Conservation (phyloP, 164 flowering plant genomes). For the Piper longum region DNA sequence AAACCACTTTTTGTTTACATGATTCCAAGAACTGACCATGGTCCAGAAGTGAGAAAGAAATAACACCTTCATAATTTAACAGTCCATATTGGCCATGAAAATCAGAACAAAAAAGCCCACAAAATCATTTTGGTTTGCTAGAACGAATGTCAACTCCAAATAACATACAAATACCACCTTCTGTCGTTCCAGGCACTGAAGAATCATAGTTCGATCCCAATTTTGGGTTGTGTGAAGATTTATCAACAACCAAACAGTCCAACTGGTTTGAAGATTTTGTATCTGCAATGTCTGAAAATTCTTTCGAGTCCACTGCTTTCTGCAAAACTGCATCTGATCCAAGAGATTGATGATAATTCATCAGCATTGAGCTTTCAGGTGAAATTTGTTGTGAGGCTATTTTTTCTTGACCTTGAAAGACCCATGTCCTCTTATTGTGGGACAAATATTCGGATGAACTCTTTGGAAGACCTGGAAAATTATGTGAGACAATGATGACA, state of each 20-base stretch:
- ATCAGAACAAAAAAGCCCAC: conserved; percentile 16
- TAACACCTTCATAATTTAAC: conserved; percentile 7
- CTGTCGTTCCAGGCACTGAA: conserved; percentile 8
- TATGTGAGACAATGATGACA: too few relatives aligned
- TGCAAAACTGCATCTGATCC: conserved; percentile 4
- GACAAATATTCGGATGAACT: conserved; percentile 8
- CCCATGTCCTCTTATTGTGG: conserved; percentile 16
- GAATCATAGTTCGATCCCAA: conserved; percentile 7
- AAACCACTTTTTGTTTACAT: conserved; percentile 9
- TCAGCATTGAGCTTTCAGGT: conserved; percentile 3
- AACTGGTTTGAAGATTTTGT: too few relatives aligned
- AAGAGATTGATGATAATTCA: conserved; percentile 4
- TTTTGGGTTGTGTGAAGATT: conserved; percentile 4
- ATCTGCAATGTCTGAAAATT: neutral
- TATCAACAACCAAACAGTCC: conserved; percentile 5
- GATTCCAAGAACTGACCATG: conserved; percentile 15
- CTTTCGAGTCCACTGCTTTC: conserved; percentile 4
- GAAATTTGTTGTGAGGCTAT: conserved; percentile 4
- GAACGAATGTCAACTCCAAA: conserved; percentile 34
- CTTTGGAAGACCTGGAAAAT: conserved; percentile 7
- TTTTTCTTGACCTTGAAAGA: conserved; percentile 52
- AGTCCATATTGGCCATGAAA: conserved; percentile 4
- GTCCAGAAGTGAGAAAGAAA: conserved; percentile 14
- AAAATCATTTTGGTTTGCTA: conserved; percentile 20
- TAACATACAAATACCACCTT: conserved; percentile 16